A percentile compares a stretch with the other conserved stretches of the same genome.
These are phyloP conservation scores for Cucumis melo DNA, from an alignment of 306 rosid genomes.

Conservation along the genomic window DNA sequence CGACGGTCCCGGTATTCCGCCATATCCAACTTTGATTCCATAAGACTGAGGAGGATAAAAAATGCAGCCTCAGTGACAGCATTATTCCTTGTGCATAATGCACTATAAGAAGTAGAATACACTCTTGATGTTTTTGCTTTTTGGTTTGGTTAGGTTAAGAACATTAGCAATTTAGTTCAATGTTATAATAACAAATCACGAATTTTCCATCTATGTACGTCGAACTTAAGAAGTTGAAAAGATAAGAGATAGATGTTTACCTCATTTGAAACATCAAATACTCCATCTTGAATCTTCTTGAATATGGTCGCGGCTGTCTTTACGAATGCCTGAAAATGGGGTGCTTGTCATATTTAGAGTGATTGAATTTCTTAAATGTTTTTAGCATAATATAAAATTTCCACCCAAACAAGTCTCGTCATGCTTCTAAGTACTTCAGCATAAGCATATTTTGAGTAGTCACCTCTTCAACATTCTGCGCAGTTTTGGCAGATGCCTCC, in stretches of 20 bases:
- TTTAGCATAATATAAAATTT: neutral
- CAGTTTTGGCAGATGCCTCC: constrained; percentile 99
- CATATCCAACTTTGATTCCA: constrained; percentile 96
- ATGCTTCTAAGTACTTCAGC: neutral
- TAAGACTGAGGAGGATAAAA: constrained; percentile 53
- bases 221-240: neutral
- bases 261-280: constrained; percentile 96
- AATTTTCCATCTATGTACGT: neutral
- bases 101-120: neutral
- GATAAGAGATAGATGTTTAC: constrained; percentile 23
- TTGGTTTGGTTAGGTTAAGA: neutral
- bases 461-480: constrained; percentile 99
- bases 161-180: neutral
- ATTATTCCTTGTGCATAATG: neutral
- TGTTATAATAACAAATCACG: neutral
- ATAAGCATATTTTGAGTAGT: neutral
- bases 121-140: neutral
- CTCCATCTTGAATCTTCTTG: constrained; percentile 97
- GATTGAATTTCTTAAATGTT: neutral
- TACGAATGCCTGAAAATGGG: constrained; percentile 61
- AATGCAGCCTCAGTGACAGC: constrained; percentile 12
- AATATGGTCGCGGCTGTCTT: constrained; percentile 93
- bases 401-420: neutral
- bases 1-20: constrained; percentile 94
- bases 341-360: neutral